Conservation (phyloP, 1,284 basidiomycete genomes). For the Cutaneotrichosporon daszewskae region DNA sequence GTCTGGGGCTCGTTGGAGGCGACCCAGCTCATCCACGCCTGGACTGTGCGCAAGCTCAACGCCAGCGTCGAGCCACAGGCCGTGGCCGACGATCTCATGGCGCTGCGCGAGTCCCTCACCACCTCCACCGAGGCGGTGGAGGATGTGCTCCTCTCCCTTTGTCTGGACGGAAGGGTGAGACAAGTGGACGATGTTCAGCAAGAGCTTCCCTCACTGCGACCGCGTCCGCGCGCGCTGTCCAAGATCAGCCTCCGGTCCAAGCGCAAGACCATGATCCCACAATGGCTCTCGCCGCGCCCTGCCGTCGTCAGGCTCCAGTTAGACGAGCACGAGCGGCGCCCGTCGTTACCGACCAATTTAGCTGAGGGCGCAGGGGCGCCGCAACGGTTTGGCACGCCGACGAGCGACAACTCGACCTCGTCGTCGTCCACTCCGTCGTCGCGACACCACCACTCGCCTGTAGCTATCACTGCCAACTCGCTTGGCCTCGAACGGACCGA, state of each 20-base stretch:
- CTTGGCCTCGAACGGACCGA: conserved; percentile 4
- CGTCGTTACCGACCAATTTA: conserved; percentile 25
- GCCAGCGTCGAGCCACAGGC: conserved; percentile 13
- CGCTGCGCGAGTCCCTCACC: conserved; percentile 11
- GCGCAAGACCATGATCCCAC: conserved; percentile 18
- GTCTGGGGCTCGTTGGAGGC: not conserved
- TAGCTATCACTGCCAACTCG: conserved; percentile 3
- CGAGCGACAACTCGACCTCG: no score
- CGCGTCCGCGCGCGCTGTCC: conserved; percentile 11
- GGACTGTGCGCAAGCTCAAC: conserved; percentile 24
- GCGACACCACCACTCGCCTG: conserved; percentile 1
- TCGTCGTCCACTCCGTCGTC: no score
- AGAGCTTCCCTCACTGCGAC: not conserved
- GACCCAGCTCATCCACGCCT: conserved; percentile 12
- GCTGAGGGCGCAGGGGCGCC: not conserved
- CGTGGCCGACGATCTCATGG: conserved; percentile 13
- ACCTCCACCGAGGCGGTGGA: conserved; percentile 2
- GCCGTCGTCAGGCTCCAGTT: conserved; percentile 10
- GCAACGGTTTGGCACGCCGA: not conserved
- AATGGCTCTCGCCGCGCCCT: conserved; percentile 24
- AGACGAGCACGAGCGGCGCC: conserved; percentile 22
- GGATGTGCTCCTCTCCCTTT: conserved; percentile 6
- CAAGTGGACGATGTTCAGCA: no score
- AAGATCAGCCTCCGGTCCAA: conserved; percentile 10
- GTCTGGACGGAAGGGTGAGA: conserved; percentile 15